Conservation (phyloP, 2,329 filamentous ascomycete genomes). For the Sarocladium strictum region DNA sequence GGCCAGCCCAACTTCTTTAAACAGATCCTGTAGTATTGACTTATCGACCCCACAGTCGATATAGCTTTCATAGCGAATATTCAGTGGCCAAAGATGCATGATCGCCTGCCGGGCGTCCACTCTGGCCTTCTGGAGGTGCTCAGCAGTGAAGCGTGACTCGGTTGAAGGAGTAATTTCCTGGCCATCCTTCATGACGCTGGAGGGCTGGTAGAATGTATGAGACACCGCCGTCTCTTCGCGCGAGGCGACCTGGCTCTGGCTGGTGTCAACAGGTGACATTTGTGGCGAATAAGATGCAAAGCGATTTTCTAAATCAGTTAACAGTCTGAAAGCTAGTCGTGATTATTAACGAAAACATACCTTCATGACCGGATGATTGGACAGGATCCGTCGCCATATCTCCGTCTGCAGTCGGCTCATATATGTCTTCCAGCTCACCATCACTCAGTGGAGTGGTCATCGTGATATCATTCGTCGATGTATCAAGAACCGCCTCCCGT, state of each 20-base stretch:
- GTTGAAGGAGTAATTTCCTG: not conserved
- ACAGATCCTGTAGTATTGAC: constrained; percentile 56
- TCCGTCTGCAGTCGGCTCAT: constrained; percentile 33
- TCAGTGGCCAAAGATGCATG: constrained; percentile 55
- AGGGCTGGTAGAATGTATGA: no score
- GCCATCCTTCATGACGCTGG: not conserved
- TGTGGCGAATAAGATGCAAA: no score
- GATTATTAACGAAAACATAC: no score
- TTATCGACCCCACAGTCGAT: constrained; percentile 67
- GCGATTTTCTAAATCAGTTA: not conserved
- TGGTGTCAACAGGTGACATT: not conserved
- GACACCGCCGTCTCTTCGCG: no score
- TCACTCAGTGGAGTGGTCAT: constrained; percentile 68
- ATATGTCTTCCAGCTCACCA: constrained; percentile 51
- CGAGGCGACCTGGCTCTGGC: no score
- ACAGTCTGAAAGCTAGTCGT: not conserved
- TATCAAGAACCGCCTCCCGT: not conserved
- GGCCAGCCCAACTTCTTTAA: constrained; percentile 58
- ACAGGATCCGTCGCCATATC: not conserved
- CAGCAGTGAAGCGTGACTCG: not conserved
- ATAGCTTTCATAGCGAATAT: constrained; percentile 69
- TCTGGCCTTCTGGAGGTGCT: constrained; percentile 33
- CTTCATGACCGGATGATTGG: no score
- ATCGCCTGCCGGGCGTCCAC: constrained; percentile 63
- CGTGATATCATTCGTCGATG: not conserved